Evolutionary conservation across 345 rosid species (phyloP), one percentile per base, ranked within the genome.

Genomic region (Noccaea caerulescens): DNA sequence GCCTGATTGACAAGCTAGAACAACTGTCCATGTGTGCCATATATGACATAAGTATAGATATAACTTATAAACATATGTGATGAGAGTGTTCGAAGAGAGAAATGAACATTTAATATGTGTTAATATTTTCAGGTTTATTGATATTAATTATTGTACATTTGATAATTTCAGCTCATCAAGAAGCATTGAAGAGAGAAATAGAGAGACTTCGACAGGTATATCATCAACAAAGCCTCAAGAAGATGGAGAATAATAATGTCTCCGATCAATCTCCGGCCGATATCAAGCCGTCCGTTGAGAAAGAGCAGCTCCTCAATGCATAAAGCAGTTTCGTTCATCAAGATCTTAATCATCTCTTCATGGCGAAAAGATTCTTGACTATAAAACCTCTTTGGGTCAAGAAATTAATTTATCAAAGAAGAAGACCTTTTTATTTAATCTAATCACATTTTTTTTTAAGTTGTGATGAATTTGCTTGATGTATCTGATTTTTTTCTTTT

Each of bases 111-210:
- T 37, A 27, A 27, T 27, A 27, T 27, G 30, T 27, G 30, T 3
- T 27, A 3, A 27, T 27, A 27, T 27, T 27, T 27, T 27, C 30
- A 14, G 30, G 51, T 32, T 53, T 45, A 55, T 18, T 71, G 20
- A 38, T 12, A 39, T 32, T 68, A 42, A 4, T 44, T 4, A 32
- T 42, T 57, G 10, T 32, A 0, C 33, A 58, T 11, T 36, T 74
- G 6, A 33, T 58, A 51, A 34, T 56, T 79, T 71, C 84, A 91
- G 97, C 97, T 54, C 97, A 89, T 75, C 96, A 89, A 79, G 93
- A 86, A 76, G 96, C 93, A 41, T 58, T 91, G 80, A 91, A 83
- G 88, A 86, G 90, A 84, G 97, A 91, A 80, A 88, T 91, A 80
- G 96, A 87, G 83, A 85, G 97, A 69, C 69, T 91, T 73, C 79